Base-by-base conservation (phyloP, 225 moss, liverwort and hornwort genomes). In the Anthoceros angustus region DNA sequence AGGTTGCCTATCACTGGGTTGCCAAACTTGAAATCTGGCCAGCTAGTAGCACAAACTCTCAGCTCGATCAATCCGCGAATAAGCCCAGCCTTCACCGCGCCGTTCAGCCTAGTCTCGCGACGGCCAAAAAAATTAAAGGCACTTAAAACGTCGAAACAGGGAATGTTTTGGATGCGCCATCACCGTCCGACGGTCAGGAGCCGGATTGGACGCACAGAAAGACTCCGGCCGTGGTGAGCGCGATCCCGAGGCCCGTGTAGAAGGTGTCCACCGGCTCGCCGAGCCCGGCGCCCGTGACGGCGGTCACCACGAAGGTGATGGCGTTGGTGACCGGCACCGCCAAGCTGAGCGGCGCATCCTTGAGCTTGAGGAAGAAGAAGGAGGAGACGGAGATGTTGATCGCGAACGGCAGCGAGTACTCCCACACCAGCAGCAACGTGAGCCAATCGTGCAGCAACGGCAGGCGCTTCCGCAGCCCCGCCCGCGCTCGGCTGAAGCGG, bases 291-390 rank as follows among this genome's bases (percentile, higher is more conserved):
- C 89, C 89, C 8, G 85, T 80, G 41, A 87, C 66, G 26, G 85
- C 83, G 18, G 93, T 93, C 18, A 82, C 78, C 2, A 83, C 93
- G 60, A 89, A 89, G 18, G 87, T 93, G 65, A 82, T 84, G 43
- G 85, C 89, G 39, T 93, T 87, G 6, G 93, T 93, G 49, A 89
- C 89, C 12, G 93, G 93, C 67, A 93, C 93, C 2, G 89, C 93
- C 63, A 89, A 73, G n/a, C 82, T 86, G 62, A 89, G 80, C 8
- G 87, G 89, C 67, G 85, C 86, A 64, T 89, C 80, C 38, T 85
- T 84, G 40, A 93, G 83, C 69, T 84, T 85, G 67, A 82, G 74
- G 40, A 89, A 72, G 66, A 93, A 93, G 55, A 93, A 61, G 10
- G 86, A 71, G 0, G 89, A 93, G 71, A 88, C 80, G 62, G 82